Base-by-base conservation (phyloP, 2,329 filamentous ascomycete genomes). In the Trichoderma harzianum region DNA sequence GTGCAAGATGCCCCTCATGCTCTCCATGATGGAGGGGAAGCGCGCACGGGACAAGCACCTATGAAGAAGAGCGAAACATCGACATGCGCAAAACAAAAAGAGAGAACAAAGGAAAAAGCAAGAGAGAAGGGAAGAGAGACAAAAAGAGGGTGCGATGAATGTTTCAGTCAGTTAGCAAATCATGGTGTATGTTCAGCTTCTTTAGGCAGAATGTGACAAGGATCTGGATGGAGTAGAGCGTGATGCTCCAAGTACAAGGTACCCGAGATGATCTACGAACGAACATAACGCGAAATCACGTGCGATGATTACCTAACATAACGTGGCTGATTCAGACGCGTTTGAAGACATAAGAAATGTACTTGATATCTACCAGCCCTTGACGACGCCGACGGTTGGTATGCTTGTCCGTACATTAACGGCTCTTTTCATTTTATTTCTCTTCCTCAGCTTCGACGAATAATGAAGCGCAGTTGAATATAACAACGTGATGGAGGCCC, bases 1-100 rank as follows among this genome's bases (percentile, higher is more conserved):
- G 78, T 89, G 86, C 61, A 83, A 76, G 58, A 83, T 74, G 65
- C 84, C 81, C 72, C 78, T 80, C 78, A 82, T 83, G 75, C 78
- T 79, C 75, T 81, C 78, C 82, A 84, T 84, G 62, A 53, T 77
- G 72, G 74, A 58, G 70, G 69, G 28, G 39, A 70, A 28, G 43
- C 21, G 58, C 51, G 65, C 21, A 53, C 51, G 65, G 60, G 57
- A 39, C 57, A 61, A 62, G 66, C 66, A 71, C 58, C 36, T 36
- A 60, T 26, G 28, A 21, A 64, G 32, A 36, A 43, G 32, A 43
- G 7, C 5, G 14, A 28, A 7, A 51, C 70, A 72, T 69, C 61
- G 58, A 16, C 47, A 28, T 39, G 36, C 30, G 28, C 58, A 57
- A 57, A 24, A 39, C 58, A 57, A 57, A 24, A 3, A 30, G 24